Percentiles rank a stretch among this genome's conserved stretches.
Evolutionary conservation across 805 yeast genomes (phyloP).

Genomic region (Candida wancherniae): DNA sequence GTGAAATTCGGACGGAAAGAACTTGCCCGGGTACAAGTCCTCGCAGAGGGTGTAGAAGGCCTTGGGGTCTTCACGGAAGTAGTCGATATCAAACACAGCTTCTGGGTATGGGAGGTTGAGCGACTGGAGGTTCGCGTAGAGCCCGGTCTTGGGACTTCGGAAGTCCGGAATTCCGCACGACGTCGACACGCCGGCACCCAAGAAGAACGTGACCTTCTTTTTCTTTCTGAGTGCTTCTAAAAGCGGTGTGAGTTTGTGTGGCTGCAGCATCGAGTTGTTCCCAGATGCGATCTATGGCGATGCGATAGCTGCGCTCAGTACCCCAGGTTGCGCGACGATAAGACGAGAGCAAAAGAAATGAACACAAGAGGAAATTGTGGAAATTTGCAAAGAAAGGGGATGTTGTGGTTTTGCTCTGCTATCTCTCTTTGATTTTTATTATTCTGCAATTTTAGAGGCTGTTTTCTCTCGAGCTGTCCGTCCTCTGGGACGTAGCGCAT

Average conservation of each 20-base stretch:
- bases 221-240: slow-evolving; percentile 27
- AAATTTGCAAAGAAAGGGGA: too few relatives aligned
- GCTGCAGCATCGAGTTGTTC: slow-evolving; percentile 2
- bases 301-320: too few relatives aligned
- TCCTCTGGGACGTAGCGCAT: too few relatives aligned
- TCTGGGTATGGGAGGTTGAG: slow-evolving; percentile 86
- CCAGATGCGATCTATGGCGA: not conserved
- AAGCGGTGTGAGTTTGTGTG: slow-evolving; percentile 23
- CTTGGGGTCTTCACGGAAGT: slow-evolving; percentile 66
- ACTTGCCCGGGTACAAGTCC: slow-evolving; percentile 86
- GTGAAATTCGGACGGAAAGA: slow-evolving; percentile 79
- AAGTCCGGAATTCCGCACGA: slow-evolving; percentile 95
- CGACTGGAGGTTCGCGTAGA: slow-evolving; percentile 72
- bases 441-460: too few relatives aligned
- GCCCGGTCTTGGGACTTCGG: slow-evolving; percentile 83
- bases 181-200: slow-evolving; percentile 95
- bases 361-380: too few relatives aligned
- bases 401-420: too few relatives aligned
- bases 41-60: slow-evolving; percentile 83
- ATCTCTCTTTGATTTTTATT: too few relatives aligned
- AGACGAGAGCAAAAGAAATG: too few relatives aligned
- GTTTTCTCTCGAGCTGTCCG: too few relatives aligned
- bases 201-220: slow-evolving; percentile 53
- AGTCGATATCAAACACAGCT: slow-evolving; percentile 90
- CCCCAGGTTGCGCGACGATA: too few relatives aligned